Evolutionary conservation across 805 yeast genomes (phyloP), one percentile per base, ranked within the genome.

Genomic region (Pichia paraexigua): DNA sequence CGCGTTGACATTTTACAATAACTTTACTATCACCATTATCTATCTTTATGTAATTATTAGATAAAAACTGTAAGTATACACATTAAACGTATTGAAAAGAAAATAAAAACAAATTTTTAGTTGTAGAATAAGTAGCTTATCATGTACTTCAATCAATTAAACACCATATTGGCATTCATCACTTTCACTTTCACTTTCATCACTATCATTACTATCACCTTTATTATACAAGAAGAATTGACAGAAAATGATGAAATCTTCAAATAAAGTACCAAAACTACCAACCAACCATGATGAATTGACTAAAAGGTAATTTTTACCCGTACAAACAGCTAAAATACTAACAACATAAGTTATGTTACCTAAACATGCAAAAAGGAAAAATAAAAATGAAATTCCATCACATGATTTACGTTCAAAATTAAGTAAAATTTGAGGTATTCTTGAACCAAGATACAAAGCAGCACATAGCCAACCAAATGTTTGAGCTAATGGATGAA

Each of bases 201-300:
- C 51, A 51, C 61, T 63, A n/a, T 60, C 60, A 28, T 68, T 27
- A 24, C 20, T 15, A 22, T 15, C 67, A 45, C 60, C 64, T 46
- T 54, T 54, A 41, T 76, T 81, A 68, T 91, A 92, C 30, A 82
- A 59, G 75, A 89, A 90, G 69, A 91, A 91, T 69, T 91, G 98
- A 41, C 79, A 65, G 60, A 92, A 90, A 22, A 91, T 92, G 43
- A 85, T 75, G 56, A 88, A 83, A 68, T 92, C 99, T 69, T 91
- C 75, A 4, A 76, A 71, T 56, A 92, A 73, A 3, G 99, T 91
- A 18, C 98, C 98, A 45, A 85, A 73, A 28, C 95, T 83, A 1
- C 99, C 99, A 6, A 90, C 81, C 51, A 92, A 73, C 99, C 99
- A 92, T 24, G 95, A 83, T 2, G 92, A 80, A 66, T 94, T 95